Conservation (phyloP, 2,329 filamentous ascomycete species). For the Aspergillus ibericus region DNA sequence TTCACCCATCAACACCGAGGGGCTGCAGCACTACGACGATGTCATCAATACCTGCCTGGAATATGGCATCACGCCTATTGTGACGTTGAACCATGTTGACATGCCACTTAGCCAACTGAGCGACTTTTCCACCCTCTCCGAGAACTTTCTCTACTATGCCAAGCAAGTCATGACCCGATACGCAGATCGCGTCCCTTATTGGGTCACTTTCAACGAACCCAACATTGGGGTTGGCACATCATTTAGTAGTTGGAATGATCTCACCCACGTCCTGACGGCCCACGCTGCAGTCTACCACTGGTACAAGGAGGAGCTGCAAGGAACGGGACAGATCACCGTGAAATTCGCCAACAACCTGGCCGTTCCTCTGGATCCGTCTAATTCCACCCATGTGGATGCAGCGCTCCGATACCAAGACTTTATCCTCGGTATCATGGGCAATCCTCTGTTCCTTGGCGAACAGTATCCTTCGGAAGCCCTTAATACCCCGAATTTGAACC, state of each 20-base stretch:
- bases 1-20: slow-evolving; percentile 49
- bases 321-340: slow-evolving; percentile 42
- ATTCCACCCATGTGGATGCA: slow-evolving; percentile 70
- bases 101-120: slow-evolving; percentile 27
- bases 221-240: slow-evolving; percentile 34
- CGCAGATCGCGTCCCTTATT: slow-evolving; percentile 42
- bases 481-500: slow-evolving; percentile 43
- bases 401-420: slow-evolving; percentile 87
- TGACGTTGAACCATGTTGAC: slow-evolving; percentile 44
- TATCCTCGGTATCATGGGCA: slow-evolving; percentile 46
- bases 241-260: slow-evolving; percentile 52
- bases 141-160: slow-evolving; percentile 40
- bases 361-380: slow-evolving; percentile 43
- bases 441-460: slow-evolving; percentile 46
- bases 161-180: slow-evolving; percentile 40
- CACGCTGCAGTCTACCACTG: slow-evolving; percentile 38
- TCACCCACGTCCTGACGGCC: slow-evolving; percentile 53
- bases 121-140: slow-evolving; percentile 41
- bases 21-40: slow-evolving; percentile 51
- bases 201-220: slow-evolving; percentile 47
- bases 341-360: slow-evolving; percentile 55
- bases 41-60: slow-evolving; percentile 47
- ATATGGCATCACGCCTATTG: slow-evolving; percentile 45
- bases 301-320: slow-evolving; percentile 45
- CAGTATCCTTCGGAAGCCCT: slow-evolving; percentile 48